Base-by-base conservation (phyloP, 1,139 yeast genomes). In the Suhomyces anneliseae region DNA sequence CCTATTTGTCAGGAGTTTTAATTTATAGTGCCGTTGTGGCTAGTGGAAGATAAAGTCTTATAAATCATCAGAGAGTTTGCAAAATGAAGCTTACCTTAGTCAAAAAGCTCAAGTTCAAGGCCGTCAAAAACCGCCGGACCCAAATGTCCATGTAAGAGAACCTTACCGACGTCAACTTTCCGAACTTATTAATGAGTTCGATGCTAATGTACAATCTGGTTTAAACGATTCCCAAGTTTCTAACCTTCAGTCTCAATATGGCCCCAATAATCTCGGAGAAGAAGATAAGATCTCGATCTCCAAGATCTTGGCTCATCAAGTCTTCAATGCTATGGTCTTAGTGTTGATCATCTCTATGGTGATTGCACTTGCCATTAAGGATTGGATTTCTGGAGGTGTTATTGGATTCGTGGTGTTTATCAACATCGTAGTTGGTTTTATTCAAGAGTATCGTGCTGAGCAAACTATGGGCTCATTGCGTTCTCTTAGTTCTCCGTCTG, bases 331-430 rank as follows among this genome's bases (percentile, higher is more conserved):
- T 42, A 87, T 87, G 95, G 83, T 87, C 39, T 67, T 87, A 55
- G 92, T 87, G 12, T 74, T 87, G 55, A 68, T 86, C 42, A 84
- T 86, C 45, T 84, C 93, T 29, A 83, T 85, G 90, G 69, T 83
- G 37, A 85, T 87, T 45, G 85, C 93, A 2, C 76, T 87, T 42
- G 92, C 88, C 12, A 85, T 87, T 55, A 73, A 72, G 48, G 95
- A 87, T 66, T 87, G 89, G 86, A 87, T 87, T 49, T 83, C 90
- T 5, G 95, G 92, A 45, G 95, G 95, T 45, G 95, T 87, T 32
- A 85, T 87, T 61, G 85, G 82, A 1, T 85, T 81, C 45, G 93
- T 87, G 29, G 83, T 87, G 33, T 67, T 68, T 38, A 74, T 87
- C 52, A 87, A 87, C 61, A 83, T 87, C 41, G 68, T 69, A 27